A percentile compares a stretch with the other conserved stretches of the same genome.
phyloP scores from a whole-genome alignment of 2,329 filamentous ascomycete species.

The Exserohilum rostratum region DNA sequence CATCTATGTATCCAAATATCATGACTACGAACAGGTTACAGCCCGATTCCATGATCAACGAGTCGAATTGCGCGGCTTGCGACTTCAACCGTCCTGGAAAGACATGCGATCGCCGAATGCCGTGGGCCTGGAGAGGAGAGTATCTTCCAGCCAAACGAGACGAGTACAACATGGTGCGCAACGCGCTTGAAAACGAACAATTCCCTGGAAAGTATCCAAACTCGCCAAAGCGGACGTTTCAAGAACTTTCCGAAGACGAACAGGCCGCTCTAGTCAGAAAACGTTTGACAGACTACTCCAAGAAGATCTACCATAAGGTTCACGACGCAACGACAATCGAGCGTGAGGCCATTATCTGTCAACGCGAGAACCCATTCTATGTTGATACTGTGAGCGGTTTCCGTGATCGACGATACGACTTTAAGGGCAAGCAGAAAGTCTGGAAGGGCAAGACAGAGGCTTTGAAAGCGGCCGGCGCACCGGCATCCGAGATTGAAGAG shows the following conservation, averaged over 20 bases:
- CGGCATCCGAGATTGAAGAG: constrained; percentile 78
- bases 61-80: constrained; percentile 94
- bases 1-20: constrained; percentile 99
- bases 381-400: constrained; percentile 96
- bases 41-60: constrained; percentile 98
- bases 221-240: constrained; percentile 73
- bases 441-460: constrained; percentile 97
- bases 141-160: constrained; percentile 94
- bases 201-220: constrained; percentile 83
- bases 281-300: constrained; percentile 87
- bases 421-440: constrained; percentile 96
- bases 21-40: constrained; percentile 99
- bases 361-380: constrained; percentile 97
- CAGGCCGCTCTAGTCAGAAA: constrained; percentile 83
- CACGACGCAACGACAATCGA: constrained; percentile 92
- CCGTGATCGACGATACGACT: constrained; percentile 95
- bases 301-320: constrained; percentile 99
- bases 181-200: constrained; percentile 86
- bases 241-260: constrained; percentile 81
- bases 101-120: constrained; percentile 90
- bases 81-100: constrained; percentile 98
- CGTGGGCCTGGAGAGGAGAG: constrained; percentile 98
- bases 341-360: constrained; percentile 96
- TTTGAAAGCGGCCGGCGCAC: constrained; percentile 81
- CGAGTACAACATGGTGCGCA: constrained; percentile 98